Evolutionary conservation across 2,329 filamentous ascomycete species (phyloP).

Genomic region (Tolypocladium cylindrosporum): DNA sequence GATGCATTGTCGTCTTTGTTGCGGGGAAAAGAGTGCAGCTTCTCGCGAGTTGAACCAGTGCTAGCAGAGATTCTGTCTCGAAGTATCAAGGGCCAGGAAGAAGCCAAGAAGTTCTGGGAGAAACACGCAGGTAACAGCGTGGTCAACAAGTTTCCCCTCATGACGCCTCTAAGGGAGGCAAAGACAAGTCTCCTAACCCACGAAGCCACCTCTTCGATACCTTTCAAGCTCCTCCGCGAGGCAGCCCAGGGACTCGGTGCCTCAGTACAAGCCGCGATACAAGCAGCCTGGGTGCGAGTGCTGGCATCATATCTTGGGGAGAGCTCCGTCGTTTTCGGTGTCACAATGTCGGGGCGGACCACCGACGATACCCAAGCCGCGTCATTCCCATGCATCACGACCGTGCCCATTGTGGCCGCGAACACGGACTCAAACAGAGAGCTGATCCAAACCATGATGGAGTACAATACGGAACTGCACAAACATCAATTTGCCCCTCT

Average conservation of each 20-base stretch:
- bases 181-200: constrained; percentile 21
- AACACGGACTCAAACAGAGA: constrained; percentile 43
- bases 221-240: constrained; percentile 38
- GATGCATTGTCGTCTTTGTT: constrained; percentile 37
- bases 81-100: constrained; percentile 13
- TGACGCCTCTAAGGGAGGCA: constrained; percentile 51
- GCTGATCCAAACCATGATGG: constrained; percentile 54
- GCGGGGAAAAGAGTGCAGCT: constrained; percentile 4
- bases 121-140: constrained; percentile 39
- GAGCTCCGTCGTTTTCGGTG: constrained; percentile 62
- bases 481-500: constrained; percentile 65
- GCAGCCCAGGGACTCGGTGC: constrained; percentile 48
- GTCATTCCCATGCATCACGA: constrained; percentile 73
- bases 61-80: constrained; percentile 32
- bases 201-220: constrained; percentile 22
- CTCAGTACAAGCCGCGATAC: constrained; percentile 66
- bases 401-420: constrained; percentile 60
- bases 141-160: constrained; percentile 63
- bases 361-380: constrained; percentile 47
- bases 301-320: constrained; percentile 73
- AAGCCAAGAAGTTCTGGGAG: constrained; percentile 53
- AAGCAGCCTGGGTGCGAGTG: constrained; percentile 69
- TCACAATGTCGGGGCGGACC: constrained; percentile 68
- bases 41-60: constrained; percentile 19
- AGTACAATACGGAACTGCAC: constrained; percentile 52